Evolutionary conservation across 164 flowering plant species (phyloP).

Genomic region (Vitis cinerea): DNA sequence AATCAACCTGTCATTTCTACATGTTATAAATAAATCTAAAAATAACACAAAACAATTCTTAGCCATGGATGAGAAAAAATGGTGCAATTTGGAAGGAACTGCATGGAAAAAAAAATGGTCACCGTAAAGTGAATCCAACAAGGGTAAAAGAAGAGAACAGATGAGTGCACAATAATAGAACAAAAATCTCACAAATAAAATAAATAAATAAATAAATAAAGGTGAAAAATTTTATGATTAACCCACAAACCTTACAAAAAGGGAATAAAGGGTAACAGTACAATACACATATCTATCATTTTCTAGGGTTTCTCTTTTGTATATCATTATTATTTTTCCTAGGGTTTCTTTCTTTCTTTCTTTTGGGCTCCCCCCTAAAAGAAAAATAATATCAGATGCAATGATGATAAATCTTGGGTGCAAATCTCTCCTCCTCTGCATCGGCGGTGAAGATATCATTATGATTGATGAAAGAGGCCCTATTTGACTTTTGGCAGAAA

Average conservation of each 20-base stretch:
- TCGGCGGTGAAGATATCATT: slow-evolving; percentile 53
- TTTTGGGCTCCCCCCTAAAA: slow-evolving; percentile 23
- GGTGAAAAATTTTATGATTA: too few relatives aligned
- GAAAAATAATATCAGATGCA: slow-evolving; percentile 31
- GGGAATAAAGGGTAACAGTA: slow-evolving; percentile 2
- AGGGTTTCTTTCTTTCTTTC: slow-evolving; percentile 5
- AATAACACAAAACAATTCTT: too few relatives aligned
- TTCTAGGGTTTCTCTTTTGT: slow-evolving; percentile 1
- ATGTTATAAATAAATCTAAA: too few relatives aligned
- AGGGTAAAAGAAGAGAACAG: slow-evolving; percentile 17
- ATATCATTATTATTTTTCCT: too few relatives aligned
- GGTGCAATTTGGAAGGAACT: too few relatives aligned
- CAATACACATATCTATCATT: slow-evolving; percentile 10
- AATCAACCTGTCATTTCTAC: too few relatives aligned
- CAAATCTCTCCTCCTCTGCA: slow-evolving; percentile 44
- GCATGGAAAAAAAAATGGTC: too few relatives aligned
- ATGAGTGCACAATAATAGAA: slow-evolving; percentile 49
- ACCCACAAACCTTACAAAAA: slow-evolving; percentile 8
- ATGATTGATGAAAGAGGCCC: slow-evolving; percentile 40
- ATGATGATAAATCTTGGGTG: slow-evolving; percentile 78
- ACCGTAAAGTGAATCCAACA: background rate
- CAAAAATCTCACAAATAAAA: slow-evolving; percentile 5
- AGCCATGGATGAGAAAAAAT: too few relatives aligned
- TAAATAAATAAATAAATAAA: background rate
- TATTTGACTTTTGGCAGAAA: slow-evolving; percentile 51